Evolutionary conservation across 257 asterid species (phyloP).

Genomic region (Fraxinus pennsylvanica): DNA sequence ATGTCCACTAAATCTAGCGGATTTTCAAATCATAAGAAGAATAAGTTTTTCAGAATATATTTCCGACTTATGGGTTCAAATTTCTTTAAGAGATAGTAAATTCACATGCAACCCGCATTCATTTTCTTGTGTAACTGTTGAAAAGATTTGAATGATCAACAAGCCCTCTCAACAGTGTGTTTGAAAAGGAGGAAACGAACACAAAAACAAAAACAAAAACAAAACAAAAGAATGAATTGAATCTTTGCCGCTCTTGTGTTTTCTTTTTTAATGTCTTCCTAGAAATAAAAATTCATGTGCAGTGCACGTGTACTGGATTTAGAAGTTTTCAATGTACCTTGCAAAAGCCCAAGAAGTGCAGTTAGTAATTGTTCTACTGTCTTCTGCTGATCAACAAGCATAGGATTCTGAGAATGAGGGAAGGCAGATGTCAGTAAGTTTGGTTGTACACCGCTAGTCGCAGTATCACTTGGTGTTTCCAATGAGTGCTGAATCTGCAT

Average conservation of each 20-base stretch:
- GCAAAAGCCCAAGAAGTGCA: conserved; percentile 21
- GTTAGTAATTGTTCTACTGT: conserved; percentile 26
- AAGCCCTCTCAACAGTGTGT: neutral
- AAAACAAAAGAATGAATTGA: neutral
- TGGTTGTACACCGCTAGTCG: conserved; percentile 12
- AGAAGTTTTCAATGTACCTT: conserved; percentile 24
- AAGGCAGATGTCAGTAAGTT: conserved; percentile 25
- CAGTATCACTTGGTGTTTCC: conserved; percentile 23
- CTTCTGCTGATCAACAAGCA: conserved; percentile 23
- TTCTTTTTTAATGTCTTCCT: neutral
- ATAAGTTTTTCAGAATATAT: no score
- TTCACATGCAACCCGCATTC: neutral
- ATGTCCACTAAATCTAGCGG: neutral
- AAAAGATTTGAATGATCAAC: conserved; percentile 5
- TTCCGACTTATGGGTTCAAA: no score
- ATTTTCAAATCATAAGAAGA: neutral
- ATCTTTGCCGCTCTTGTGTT: neutral
- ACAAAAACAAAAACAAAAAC: neutral
- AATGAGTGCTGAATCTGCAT: neutral
- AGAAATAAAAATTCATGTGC: no score
- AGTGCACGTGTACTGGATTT: neutral
- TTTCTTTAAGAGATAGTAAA: neutral
- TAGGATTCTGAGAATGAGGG: conserved; percentile 31
- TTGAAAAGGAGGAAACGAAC: neutral
- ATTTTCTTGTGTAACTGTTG: neutral